These are phyloP conservation scores for Jimgerdemannia flammicorona DNA, from an alignment of 192 early-diverging fungal species.

Conservation along the genomic window DNA sequence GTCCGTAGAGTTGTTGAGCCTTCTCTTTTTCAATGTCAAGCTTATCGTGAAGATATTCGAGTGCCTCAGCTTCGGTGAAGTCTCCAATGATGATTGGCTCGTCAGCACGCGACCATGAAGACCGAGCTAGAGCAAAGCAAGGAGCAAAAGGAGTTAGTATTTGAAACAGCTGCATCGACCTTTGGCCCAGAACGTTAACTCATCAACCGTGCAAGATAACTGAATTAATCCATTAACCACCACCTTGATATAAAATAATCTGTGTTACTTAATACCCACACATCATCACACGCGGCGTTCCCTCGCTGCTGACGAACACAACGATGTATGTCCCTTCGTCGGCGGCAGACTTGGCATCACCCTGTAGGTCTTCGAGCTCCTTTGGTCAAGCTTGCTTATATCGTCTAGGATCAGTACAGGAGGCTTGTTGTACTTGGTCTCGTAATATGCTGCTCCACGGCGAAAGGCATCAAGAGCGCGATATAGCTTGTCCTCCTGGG, in stretches of 20 bases:
- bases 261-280: conserved; percentile 5
- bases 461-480: conserved; percentile 7
- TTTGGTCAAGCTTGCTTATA: conserved; percentile 13
- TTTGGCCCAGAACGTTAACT: no score
- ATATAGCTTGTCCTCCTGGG: neutral
- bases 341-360: conserved; percentile 11
- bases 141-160: neutral
- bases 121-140: conserved; percentile 1
- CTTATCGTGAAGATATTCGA: conserved; percentile 5
- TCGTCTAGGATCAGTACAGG: conserved; percentile 12
- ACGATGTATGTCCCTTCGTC: conserved; percentile 6
- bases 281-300: conserved; percentile 8
- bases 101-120: conserved; percentile 11
- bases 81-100: conserved; percentile 5
- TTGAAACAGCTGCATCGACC: no score
- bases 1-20: conserved; percentile 8
- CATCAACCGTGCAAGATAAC: no score
- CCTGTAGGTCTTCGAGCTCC: conserved; percentile 8
- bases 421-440: conserved; percentile 13
- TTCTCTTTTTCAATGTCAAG: conserved; percentile 8
- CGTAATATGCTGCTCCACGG: conserved; percentile 8
- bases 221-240: no score
- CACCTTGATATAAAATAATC: no score
- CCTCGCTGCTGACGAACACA: conserved; percentile 17
- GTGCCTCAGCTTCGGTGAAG: conserved; percentile 7